phyloP scores from a whole-genome alignment of 345 rosid species.

The Hypericum perforatum region DNA sequence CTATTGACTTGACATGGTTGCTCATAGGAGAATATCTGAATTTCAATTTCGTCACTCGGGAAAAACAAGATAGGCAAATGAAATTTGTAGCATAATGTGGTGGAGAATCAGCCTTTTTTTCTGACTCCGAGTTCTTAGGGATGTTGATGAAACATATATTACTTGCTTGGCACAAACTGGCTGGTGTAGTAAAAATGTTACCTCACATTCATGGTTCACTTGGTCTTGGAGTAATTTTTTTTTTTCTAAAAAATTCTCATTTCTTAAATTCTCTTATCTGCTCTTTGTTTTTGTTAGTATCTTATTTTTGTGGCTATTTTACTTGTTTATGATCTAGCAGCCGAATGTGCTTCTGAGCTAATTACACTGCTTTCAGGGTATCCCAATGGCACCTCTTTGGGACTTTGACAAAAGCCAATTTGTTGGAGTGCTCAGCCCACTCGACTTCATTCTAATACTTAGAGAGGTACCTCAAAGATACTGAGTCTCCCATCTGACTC shows the following conservation, averaged over 20 bases:
- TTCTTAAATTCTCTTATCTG: background rate
- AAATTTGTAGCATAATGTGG: no score
- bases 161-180: no score
- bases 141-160: no score
- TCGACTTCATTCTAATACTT: constrained; percentile 24
- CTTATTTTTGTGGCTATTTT: constrained; percentile 10
- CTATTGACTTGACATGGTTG: no score
- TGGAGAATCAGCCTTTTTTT: no score
- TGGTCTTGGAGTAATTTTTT: no score
- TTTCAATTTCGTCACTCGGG: no score
- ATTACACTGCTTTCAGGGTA: constrained; percentile 25
- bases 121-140: no score
- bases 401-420: constrained; percentile 20
- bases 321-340: constrained; percentile 16
- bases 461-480: constrained; percentile 19
- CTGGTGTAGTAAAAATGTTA: no score
- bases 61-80: no score
- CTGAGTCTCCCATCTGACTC: constrained; percentile 5
- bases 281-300: background rate
- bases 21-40: no score
- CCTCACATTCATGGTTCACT: no score
- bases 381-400: constrained; percentile 29
- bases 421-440: constrained; percentile 26
- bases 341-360: constrained; percentile 22
- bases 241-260: background rate